A percentile compares a stretch with the other conserved stretches of the same genome.
Evolutionary conservation across 192 early-diverging fungal species (phyloP).

Genomic region (Gamsiella multidivaricata): DNA sequence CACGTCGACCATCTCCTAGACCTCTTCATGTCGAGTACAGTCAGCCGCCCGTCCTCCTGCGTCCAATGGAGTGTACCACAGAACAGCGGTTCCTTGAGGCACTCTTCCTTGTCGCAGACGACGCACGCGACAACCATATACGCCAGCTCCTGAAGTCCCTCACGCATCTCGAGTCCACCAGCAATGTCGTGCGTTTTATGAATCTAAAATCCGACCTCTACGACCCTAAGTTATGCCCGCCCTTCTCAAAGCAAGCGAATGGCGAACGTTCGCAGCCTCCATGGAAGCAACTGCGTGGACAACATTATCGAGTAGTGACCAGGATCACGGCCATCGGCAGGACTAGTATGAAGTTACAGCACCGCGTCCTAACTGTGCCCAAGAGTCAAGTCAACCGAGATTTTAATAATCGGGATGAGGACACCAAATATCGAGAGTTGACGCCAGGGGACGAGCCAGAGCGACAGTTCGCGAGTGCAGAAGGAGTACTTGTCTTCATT

Average conservation of each 20-base stretch:
- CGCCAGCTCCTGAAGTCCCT: neutral
- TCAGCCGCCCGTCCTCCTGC: neutral
- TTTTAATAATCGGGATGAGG: constrained; percentile 23
- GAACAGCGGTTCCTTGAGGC: constrained; percentile 22
- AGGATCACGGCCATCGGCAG: constrained; percentile 11
- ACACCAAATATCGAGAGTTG: constrained; percentile 9
- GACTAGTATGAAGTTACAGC: constrained; percentile 19
- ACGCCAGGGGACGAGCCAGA: constrained; percentile 13
- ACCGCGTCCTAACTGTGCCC: constrained; percentile 22
- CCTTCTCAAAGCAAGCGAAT: neutral
- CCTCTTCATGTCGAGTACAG: constrained; percentile 1
- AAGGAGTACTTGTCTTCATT: constrained; percentile 10
- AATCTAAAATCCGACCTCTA: constrained; percentile 5
- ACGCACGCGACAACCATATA: constrained; percentile 4
- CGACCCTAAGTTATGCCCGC: neutral
- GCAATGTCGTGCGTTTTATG: constrained; percentile 6
- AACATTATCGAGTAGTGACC: constrained; percentile 14
- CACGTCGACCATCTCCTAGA: neutral
- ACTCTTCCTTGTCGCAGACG: constrained; percentile 19
- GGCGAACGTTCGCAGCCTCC: neutral
- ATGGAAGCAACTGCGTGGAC: neutral
- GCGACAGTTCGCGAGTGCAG: constrained; percentile 22
- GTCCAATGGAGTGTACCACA: constrained; percentile 18
- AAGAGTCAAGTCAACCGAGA: constrained; percentile 19
- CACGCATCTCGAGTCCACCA: constrained; percentile 4